Evolutionary conservation across 305 asterid genomes (phyloP), one percentile per base, ranked within the genome.

Genomic region (Lippia alba): DNA sequence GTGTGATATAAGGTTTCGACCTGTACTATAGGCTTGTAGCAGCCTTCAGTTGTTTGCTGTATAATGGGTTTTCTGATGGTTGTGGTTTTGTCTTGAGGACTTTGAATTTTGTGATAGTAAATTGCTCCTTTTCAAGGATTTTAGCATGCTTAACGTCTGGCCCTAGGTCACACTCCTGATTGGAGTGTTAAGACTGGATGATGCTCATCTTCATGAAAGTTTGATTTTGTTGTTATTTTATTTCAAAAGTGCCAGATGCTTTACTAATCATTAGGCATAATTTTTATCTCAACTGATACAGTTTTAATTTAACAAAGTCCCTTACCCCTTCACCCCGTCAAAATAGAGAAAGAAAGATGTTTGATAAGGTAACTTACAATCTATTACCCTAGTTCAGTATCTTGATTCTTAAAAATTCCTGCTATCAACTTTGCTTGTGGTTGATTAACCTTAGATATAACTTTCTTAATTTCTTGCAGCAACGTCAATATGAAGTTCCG

Each of bases 401-500:
- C 56, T 40, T 14, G 55, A 46, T 40, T n/a, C 0, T 16, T 6
- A 41, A 34, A 50, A 46, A 18, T 61, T 74, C 6, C 34, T 64
- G 59, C 18, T 32, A 24, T 59, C 20, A 49, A 5, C 5, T 65
- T 61, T 39, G 56, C 56, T 18, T 61, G 7, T 49, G 16, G 14
- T 60, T 10, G 67, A 59, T 55, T 32, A n/a, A 4, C 45, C 53
- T 74, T 66, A 51, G 39, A 40, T 17, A n/a, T 62, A 12, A 4
- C 40, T 34, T 24, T 54, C 11, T 12, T 75, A 73, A 60, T 63
- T 70, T 7, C 56, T 78, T 74, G 82, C 84, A 85, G 87, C 57
- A 77, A 81, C 63, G 82, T 88, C 61, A 86, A 66, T 74, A 76
- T 94, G 97, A 91, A 89, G 75, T 94, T 94, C 76, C 96, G 99